Base-by-base conservation (phyloP, 169 alveolate genomes). In the Plasmodium gaboni region DNA sequence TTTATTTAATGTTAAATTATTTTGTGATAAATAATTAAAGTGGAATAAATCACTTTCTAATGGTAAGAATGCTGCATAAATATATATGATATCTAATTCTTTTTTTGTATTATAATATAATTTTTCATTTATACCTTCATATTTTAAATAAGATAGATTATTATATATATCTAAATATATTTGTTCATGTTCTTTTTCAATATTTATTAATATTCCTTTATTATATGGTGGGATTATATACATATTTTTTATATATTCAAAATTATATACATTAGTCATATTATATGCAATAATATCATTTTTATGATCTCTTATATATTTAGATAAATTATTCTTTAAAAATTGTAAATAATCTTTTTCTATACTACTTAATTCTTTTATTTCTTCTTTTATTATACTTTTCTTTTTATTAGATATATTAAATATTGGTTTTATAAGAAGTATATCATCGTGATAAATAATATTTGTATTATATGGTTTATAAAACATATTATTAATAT, bases 151-250 rank as follows among this genome's bases (percentile, higher is more conserved):
- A 6, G 42, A 32, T 0, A 60, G 9, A 4, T 60, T 38, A n/a
- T 46, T 73, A 51, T 42, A 55, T 12, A 59, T 13, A 38, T 86
- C 78, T 13, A 9, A 57, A 32, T 59, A 19, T 15, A 86, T 24
- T 24, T 70, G 15, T 15, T 53, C 86, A 38, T 73, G 70, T 17
- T 70, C 51, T 50, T 28, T 71, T 69, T 86, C 92, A 15, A 48
- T 19, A 7, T 64, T 59, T 12, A 86, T 24, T 17, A 70, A 38
- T 57, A 86, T 71, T 1, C 92, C 92, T 67, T 71, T 86, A 19
- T 32, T 61, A 65, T 86, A 86, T 19, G 92, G 92, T 1, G 92
- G 92, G 53, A 86, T 86, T 19, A 85, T 17, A 65, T 85, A 65
- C 24, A 17, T 69, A 22, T 70, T 59, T 1, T 85, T 13, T 26